A percentile compares a stretch with the other conserved stretches of the same genome.
phyloP scores from a whole-genome alignment of 75 land plant species.

The Cryptomeria japonica region DNA sequence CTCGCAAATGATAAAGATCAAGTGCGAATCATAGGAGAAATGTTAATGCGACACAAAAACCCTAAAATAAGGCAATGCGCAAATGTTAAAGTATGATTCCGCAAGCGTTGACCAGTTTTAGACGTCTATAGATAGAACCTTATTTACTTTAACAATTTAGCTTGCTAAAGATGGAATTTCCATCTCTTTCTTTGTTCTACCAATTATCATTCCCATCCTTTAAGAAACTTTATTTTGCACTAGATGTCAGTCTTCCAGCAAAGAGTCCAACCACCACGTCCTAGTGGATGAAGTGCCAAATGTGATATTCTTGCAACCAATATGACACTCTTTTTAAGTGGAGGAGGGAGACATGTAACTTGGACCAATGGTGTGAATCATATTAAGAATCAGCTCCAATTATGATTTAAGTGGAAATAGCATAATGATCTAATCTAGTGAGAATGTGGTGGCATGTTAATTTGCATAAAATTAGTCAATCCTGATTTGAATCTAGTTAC shows the following conservation, averaged over 20 bases:
- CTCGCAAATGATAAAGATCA: too few relatives aligned
- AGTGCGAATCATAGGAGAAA: too few relatives aligned
- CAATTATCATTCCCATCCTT: not conserved
- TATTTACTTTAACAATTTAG: too few relatives aligned
- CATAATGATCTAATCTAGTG: not conserved
- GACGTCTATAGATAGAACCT: too few relatives aligned
- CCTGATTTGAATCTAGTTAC: not conserved
- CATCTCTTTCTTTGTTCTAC: not conserved
- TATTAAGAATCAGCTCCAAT: not conserved
- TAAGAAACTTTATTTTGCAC: not conserved
- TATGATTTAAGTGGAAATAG: not conserved
- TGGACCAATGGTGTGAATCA: not conserved
- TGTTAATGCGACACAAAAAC: too few relatives aligned
- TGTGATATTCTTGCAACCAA: not conserved
- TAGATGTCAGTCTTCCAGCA: not conserved
- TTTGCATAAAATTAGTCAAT: not conserved
- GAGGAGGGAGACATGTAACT: not conserved
- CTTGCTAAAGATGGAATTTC: not conserved
- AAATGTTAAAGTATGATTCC: too few relatives aligned
- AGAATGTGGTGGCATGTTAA: not conserved
- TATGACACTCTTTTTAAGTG: not conserved
- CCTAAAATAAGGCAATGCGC: too few relatives aligned
- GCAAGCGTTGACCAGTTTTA: too few relatives aligned
- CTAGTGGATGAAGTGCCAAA: not conserved
- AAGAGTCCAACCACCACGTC: not conserved